Conservation (phyloP, 176 grass and related monocot species). For the Aegilops sharonensis region DNA sequence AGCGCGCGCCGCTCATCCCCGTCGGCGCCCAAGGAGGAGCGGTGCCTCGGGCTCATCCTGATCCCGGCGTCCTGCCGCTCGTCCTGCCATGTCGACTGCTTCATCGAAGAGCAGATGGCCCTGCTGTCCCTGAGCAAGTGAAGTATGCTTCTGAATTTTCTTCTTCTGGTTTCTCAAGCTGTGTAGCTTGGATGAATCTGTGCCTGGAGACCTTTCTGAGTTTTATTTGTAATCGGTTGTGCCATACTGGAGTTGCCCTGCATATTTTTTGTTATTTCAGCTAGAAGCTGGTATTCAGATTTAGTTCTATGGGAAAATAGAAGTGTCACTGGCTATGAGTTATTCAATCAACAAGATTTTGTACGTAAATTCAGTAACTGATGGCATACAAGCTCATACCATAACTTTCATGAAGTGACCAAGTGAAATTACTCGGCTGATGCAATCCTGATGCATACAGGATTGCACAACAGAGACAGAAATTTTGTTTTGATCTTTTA, state of each 20-base stretch:
- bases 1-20: constrained; percentile 22
- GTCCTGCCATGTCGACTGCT: constrained; percentile 84
- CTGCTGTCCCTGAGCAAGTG: constrained; percentile 58
- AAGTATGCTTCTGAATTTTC: constrained; percentile 8
- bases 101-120: constrained; percentile 71
- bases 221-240: neutral
- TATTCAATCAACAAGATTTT: neutral
- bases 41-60: constrained; percentile 80
- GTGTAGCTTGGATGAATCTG: neutral
- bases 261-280: neutral
- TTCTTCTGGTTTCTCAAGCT: neutral
- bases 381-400: neutral
- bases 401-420: no score
- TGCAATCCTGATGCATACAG: no score
- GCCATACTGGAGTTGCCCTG: neutral
- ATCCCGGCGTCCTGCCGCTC: constrained; percentile 74
- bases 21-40: constrained; percentile 51
- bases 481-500: no score
- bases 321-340: neutral
- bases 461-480: no score
- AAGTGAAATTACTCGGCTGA: no score
- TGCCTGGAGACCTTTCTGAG: neutral
- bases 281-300: neutral
- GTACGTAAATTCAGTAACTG: neutral
- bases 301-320: neutral